Conservation (phyloP, 305 asterid genomes). For the Solanum hybrid region DNA sequence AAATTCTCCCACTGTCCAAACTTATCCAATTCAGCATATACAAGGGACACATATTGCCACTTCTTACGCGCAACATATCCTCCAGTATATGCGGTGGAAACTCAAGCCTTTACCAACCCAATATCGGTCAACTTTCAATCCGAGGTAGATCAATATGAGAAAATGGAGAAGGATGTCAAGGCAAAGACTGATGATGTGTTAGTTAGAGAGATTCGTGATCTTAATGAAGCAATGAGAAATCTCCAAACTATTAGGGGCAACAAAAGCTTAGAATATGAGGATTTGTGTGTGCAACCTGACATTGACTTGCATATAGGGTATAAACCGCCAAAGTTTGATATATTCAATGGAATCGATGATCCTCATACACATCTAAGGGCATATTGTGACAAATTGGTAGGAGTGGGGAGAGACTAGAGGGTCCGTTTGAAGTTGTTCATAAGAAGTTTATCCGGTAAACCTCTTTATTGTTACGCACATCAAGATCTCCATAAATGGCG, state of each 20-base stretch:
- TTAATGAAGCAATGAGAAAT: not conserved
- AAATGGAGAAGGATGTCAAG: not conserved
- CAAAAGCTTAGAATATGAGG: not conserved
- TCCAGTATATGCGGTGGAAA: too few relatives aligned
- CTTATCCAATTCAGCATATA: not conserved
- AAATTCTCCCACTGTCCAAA: not conserved
- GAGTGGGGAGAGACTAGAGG: not conserved
- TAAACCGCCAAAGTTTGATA: not conserved
- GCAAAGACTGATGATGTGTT: not conserved
- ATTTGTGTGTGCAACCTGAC: not conserved
- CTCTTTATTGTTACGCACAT: not conserved
- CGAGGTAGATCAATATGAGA: not conserved
- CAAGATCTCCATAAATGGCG: not conserved
- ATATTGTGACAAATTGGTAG: not conserved
- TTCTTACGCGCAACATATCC: too few relatives aligned
- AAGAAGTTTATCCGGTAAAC: not conserved
- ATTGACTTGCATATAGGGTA: not conserved
- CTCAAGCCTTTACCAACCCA: not conserved
- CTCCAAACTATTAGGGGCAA: not conserved
- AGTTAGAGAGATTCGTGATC: not conserved
- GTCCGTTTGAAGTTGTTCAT: not conserved
- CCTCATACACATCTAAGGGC: not conserved
- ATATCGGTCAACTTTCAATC: not conserved
- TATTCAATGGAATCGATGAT: not conserved
- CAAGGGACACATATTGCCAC: too few relatives aligned